A percentile compares a stretch with the other conserved stretches of the same genome.
These are phyloP conservation scores for Cyberlindnera mississippiensis DNA, from an alignment of 805 yeast species.

Conservation along the genomic window DNA sequence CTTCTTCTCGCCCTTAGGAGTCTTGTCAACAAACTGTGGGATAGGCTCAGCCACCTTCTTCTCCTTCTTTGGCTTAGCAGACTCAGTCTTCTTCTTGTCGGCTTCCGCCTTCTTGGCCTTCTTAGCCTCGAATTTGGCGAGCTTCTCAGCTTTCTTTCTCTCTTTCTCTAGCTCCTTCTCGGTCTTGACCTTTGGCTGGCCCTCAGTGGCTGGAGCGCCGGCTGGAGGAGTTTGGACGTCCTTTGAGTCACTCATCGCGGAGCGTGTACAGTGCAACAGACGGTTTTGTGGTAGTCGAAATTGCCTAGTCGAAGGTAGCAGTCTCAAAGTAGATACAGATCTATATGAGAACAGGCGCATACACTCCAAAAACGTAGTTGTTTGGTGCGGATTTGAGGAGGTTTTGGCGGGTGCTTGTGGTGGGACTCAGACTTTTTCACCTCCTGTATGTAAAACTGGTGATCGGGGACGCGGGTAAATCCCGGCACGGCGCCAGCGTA, in stretches of 20 bases:
- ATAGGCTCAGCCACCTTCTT: constrained; percentile 67
- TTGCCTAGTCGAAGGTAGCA: constrained; percentile 8
- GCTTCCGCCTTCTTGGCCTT: constrained; percentile 68
- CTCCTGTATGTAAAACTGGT: no score
- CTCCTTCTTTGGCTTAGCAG: constrained; percentile 59
- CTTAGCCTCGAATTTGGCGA: constrained; percentile 82
- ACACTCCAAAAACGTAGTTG: constrained; percentile 4
- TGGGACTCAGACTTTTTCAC: constrained; percentile 5
- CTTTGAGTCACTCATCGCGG: constrained; percentile 14
- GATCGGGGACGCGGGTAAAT: constrained; percentile 5
- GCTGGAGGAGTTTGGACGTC: constrained; percentile 10
- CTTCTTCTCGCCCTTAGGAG: constrained; percentile 90
- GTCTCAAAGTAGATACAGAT: constrained; percentile 6
- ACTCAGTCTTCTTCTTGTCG: constrained; percentile 30
- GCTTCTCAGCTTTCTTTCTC: constrained; percentile 81
- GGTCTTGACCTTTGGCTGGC: constrained; percentile 47
- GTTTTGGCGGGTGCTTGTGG: not conserved
- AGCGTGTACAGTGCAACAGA: constrained; percentile 4
- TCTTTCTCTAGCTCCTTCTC: constrained; percentile 84
- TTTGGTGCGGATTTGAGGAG: not conserved
- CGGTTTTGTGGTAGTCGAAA: not conserved
- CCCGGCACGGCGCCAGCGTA: constrained; percentile 2
- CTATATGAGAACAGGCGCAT: constrained; percentile 12
- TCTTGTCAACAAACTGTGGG: constrained; percentile 83
- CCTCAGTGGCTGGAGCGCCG: constrained; percentile 1